Percentiles rank a stretch among this genome's conserved stretches.
These are phyloP conservation scores for Acrodontium crateriforme DNA, from an alignment of 2,329 filamentous ascomycete species.

Conservation along the genomic window DNA sequence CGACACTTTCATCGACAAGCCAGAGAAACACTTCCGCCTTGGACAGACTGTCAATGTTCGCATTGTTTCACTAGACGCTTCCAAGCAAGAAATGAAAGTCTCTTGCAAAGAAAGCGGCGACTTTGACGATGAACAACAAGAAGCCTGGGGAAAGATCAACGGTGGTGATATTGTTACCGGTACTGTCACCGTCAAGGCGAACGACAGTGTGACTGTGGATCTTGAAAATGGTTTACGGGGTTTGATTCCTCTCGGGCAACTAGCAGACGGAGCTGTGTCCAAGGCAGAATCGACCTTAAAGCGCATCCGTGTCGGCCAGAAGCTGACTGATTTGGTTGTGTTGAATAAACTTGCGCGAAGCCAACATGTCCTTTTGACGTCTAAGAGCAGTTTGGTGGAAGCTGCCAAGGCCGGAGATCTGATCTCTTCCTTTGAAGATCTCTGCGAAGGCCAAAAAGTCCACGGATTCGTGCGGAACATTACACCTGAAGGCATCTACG, in stretches of 20 bases:
- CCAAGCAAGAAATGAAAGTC: constrained; percentile 60
- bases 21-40: constrained; percentile 72
- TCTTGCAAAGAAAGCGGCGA: constrained; percentile 83
- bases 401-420: constrained; percentile 60
- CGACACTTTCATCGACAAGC: constrained; percentile 84
- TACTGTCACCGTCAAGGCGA: constrained; percentile 40
- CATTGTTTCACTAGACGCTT: constrained; percentile 64
- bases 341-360: constrained; percentile 74
- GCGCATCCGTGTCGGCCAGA: constrained; percentile 73
- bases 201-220: constrained; percentile 47
- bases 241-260: constrained; percentile 59
- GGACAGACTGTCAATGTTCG: constrained; percentile 89
- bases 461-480: constrained; percentile 78
- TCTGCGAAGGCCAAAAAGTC: constrained; percentile 53
- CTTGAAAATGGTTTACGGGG: constrained; percentile 65
- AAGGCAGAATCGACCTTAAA: constrained; percentile 67
- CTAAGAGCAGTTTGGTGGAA: constrained; percentile 70
- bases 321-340: constrained; percentile 65
- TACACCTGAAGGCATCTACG: constrained; percentile 65
- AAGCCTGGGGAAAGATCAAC: constrained; percentile 57
- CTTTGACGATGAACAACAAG: constrained; percentile 63
- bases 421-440: constrained; percentile 56
- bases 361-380: constrained; percentile 60
- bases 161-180: constrained; percentile 64
- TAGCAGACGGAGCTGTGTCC: constrained; percentile 69